phyloP scores from a whole-genome alignment of 1,284 basidiomycete genomes.

The Pseudozyma sp. region DNA sequence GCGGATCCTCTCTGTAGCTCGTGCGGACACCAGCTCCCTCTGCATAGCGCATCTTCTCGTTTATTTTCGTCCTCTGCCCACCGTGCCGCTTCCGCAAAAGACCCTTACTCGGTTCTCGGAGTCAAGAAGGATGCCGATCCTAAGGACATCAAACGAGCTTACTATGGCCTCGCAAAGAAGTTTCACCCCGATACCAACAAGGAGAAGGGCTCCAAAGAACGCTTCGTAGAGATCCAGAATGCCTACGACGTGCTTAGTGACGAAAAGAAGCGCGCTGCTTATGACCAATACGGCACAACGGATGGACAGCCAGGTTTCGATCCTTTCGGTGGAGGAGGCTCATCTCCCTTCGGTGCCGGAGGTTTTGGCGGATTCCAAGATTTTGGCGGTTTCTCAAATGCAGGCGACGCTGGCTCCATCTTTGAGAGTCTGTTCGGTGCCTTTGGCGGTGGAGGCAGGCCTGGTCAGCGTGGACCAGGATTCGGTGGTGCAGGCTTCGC shows the following conservation, averaged over 20 bases:
- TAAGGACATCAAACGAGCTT: constrained; percentile 95
- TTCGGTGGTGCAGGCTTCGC: constrained; percentile 70
- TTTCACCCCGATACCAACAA: constrained; percentile 98
- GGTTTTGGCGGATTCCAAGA: constrained; percentile 74
- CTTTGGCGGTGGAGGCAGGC: constrained; percentile 71
- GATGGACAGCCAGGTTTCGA: constrained; percentile 92
- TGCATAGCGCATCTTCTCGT: constrained; percentile 5
- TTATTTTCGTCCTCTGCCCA: constrained; percentile 26
- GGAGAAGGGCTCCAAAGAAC: constrained; percentile 87
- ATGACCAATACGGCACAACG: constrained; percentile 93
- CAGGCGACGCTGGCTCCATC: constrained; percentile 72
- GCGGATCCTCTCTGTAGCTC: constrained; percentile 19
- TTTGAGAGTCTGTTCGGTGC: constrained; percentile 86
- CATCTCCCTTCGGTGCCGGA: constrained; percentile 74
- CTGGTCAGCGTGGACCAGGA: constrained; percentile 44
- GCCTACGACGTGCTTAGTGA: constrained; percentile 94
- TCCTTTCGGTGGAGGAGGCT: constrained; percentile 74
- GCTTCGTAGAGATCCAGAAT: constrained; percentile 95
- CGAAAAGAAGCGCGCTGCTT: constrained; percentile 90
- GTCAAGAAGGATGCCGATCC: constrained; percentile 84
- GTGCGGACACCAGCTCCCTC: constrained; percentile 19
- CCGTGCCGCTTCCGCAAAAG: constrained; percentile 73
- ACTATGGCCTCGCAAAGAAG: constrained; percentile 98
- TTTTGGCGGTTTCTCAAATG: constrained; percentile 71
- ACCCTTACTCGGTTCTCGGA: constrained; percentile 91